Evolutionary conservation across 768 basidiomycete species (phyloP), one percentile per base, ranked within the genome.

Genomic region (Suillus clintonianus): DNA sequence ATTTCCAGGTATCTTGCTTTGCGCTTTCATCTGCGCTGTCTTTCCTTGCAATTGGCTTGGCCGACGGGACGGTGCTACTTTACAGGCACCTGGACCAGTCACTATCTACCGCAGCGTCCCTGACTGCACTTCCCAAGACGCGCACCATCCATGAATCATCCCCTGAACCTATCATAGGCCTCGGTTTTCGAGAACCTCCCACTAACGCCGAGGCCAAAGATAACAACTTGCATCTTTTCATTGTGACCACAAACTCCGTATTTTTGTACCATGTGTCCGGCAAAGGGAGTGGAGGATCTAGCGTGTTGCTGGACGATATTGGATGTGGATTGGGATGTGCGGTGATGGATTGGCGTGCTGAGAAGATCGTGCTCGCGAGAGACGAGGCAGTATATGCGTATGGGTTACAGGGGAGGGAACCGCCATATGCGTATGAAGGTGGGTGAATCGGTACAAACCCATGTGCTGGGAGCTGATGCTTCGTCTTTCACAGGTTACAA

Each of bases 341-440:
- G 1, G 85, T 85, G 39, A 89, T 95, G 84, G 89, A 95, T 69
- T 85, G 87, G 83, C 81, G 82, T 41, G 80, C 80, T n/a, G 80
- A 79, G 48, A 88, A 91, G 70, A 88, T 98, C 69, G 86, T 95
- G 14, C 84, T 99, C 2, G 97, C 95, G 0, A 78, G 92, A 62
- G 92, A 97, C 53, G 97, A 99, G 70, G 96, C 95, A 4, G 89
- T 98, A 27, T 96, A 96, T 69, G 81, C 91, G 9, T 95, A 92
- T 70, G 88, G 89, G 0, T 83, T 85, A 0, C 92, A 95, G 19
- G 94, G 92, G 5, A 80, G 95, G 63, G 90, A 92, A 5, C 84
- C 90, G 0, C 94, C 92, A 60, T 94, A 89, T 72, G 95, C 95
- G 1, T 94, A 95, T 70, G 97, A 99, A 82, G 97, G 96, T 91